Percentiles rank a stretch among this genome's conserved stretches.
Evolutionary conservation across 2,329 filamentous ascomycete genomes (phyloP).

Genomic region (Penicillium sp.): DNA sequence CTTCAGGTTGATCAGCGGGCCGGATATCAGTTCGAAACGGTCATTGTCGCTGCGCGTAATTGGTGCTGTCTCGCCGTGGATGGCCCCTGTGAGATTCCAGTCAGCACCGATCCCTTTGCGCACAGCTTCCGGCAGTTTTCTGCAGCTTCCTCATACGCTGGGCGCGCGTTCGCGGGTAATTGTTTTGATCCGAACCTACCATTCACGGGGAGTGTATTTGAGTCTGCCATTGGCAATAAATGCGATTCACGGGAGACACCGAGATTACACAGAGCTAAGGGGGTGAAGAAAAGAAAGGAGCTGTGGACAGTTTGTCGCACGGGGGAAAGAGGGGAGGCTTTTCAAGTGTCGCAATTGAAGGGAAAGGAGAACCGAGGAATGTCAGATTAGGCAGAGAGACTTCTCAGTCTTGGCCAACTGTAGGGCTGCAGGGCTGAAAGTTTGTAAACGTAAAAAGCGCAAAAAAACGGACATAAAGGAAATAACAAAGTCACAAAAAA

Average conservation of each 20-base stretch:
- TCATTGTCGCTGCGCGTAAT: conserved; percentile 13
- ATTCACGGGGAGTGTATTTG: conserved; percentile 10
- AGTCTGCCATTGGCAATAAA: conserved; percentile 18
- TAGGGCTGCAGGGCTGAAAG: conserved; percentile 28
- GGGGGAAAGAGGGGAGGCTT: not conserved
- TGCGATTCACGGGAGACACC: conserved; percentile 4
- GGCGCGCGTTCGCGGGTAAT: not conserved
- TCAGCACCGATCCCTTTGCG: not conserved
- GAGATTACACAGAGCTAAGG: not conserved
- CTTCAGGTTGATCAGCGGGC: conserved; percentile 52
- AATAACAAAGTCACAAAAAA: not conserved
- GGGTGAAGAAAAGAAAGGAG: not conserved
- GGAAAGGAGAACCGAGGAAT: conserved; percentile 1
- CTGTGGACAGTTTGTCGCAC: not conserved
- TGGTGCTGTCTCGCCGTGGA: conserved; percentile 24
- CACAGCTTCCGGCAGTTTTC: not conserved
- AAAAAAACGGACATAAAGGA: conserved; percentile 17
- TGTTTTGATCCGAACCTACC: conserved; percentile 13
- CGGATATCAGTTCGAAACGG: conserved; percentile 45
- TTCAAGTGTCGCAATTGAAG: not conserved
- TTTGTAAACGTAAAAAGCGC: not conserved
- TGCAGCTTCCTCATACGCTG: not conserved
- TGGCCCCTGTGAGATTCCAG: conserved; percentile 15
- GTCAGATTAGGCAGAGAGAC: conserved; percentile 1
- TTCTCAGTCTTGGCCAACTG: conserved; percentile 5